phyloP scores from a whole-genome alignment of 2,329 filamentous ascomycete genomes.

The Trichoderma breve region DNA sequence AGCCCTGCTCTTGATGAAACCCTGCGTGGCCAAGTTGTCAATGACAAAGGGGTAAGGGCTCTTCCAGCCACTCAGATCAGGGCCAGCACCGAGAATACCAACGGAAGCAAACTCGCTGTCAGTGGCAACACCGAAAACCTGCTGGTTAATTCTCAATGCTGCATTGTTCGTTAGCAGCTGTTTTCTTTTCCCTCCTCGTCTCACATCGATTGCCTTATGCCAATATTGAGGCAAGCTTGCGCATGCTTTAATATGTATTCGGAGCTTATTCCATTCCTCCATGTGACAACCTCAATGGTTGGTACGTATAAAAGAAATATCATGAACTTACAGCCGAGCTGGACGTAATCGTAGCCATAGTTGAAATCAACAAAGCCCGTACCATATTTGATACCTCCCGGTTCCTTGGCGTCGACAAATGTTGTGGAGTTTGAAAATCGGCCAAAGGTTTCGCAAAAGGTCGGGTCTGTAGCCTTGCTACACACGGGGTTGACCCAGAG shows the following conservation, averaged over 20 bases:
- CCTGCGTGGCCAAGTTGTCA: conserved; percentile 35
- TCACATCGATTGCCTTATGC: neutral
- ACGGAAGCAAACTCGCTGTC: conserved; percentile 30
- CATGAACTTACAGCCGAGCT: conserved; percentile 33
- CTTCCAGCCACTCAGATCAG: conserved; percentile 35
- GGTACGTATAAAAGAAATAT: neutral
- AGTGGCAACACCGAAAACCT: conserved; percentile 38
- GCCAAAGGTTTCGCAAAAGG: conserved; percentile 31
- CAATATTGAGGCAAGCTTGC: neutral
- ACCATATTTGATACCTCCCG: conserved; percentile 32
- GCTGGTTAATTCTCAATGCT: conserved; percentile 35
- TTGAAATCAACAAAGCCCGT: conserved; percentile 34
- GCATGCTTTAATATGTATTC: neutral
- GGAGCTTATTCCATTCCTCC: neutral
- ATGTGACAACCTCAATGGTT: neutral
- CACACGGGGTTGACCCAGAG: conserved; percentile 45
- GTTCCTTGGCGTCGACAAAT: conserved; percentile 28
- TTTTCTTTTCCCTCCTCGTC: no score
- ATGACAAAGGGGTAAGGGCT: conserved; percentile 36
- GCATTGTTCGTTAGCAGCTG: neutral
- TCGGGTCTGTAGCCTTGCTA: conserved; percentile 30
- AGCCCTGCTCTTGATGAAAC: conserved; percentile 38
- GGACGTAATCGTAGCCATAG: conserved; percentile 36
- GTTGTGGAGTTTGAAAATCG: conserved; percentile 34
- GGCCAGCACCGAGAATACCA: conserved; percentile 38